phyloP scores from a whole-genome alignment of 192 early-diverging fungal species.

The Gamsiella multidivaricata region DNA sequence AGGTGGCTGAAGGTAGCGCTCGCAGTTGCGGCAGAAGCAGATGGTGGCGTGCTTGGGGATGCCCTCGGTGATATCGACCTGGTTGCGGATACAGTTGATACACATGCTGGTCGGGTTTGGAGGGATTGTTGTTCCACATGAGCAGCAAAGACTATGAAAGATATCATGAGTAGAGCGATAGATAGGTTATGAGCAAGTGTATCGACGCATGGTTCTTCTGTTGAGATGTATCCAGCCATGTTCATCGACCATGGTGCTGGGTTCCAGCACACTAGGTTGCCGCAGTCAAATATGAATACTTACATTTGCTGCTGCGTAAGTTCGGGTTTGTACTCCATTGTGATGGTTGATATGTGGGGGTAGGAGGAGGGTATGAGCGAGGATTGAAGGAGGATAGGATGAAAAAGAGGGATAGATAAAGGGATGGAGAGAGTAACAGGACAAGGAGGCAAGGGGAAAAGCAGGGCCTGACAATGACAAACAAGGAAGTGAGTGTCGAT shows the following conservation, averaged over 20 bases:
- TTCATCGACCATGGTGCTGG: background rate
- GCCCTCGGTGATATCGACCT: constrained; percentile 98
- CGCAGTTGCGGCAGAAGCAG: constrained; percentile 97
- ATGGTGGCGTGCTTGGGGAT: constrained; percentile 95
- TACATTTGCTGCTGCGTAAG: constrained; percentile 67
- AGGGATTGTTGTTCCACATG: constrained; percentile 92
- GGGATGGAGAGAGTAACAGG: too few relatives aligned
- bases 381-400: background rate
- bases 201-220: too few relatives aligned
- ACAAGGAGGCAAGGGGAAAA: background rate
- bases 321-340: constrained; percentile 66
- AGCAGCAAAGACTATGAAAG: constrained; percentile 78
- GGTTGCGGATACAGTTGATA: constrained; percentile 95
- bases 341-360: background rate
- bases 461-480: constrained; percentile 5
- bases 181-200: too few relatives aligned
- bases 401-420: background rate
- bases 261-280: background rate
- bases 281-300: constrained; percentile 4
- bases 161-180: background rate
- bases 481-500: background rate
- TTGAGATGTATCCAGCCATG: background rate
- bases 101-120: constrained; percentile 99
- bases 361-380: background rate
- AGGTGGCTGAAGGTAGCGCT: constrained; percentile 97